Evolutionary conservation across 768 basidiomycete species (phyloP).

Genomic region (Austroboletus festivus): DNA sequence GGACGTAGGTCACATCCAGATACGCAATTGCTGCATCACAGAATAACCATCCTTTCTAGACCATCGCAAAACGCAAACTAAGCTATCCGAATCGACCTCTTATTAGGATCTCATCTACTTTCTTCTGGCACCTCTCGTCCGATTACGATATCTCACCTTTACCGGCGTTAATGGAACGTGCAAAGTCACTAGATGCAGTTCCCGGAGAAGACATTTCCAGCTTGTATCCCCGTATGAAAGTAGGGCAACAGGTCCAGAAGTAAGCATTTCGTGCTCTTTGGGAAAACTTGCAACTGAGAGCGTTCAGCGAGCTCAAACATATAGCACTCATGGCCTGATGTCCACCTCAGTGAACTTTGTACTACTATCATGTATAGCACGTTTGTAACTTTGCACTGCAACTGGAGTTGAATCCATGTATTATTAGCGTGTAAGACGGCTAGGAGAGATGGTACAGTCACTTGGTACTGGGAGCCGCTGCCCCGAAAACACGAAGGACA

Average conservation of each 20-base stretch:
- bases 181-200: conserved; percentile 43
- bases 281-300: conserved; percentile 7
- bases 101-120: conserved; percentile 94
- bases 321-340: conserved; percentile 74
- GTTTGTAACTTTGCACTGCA: not conserved
- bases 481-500: conserved; percentile 63
- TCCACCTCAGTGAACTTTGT: not conserved
- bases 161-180: conserved; percentile 47
- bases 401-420: conserved; percentile 39
- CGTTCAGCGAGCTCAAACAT: conserved; percentile 68
- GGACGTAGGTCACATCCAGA: conserved; percentile 41
- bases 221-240: conserved; percentile 72
- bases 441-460: conserved; percentile 2
- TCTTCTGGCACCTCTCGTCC: conserved; percentile 93
- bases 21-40: not conserved
- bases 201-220: conserved; percentile 22
- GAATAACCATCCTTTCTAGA: conserved; percentile 36
- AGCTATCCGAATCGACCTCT: conserved; percentile 73
- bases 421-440: not conserved
- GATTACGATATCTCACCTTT: conserved; percentile 76
- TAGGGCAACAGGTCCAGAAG: conserved; percentile 87
- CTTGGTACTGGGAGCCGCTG: conserved; percentile 22
- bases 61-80: conserved; percentile 56
- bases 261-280: conserved; percentile 33
- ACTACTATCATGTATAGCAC: not conserved